These are phyloP conservation scores for Cucumis hystrix DNA, from an alignment of 306 rosid species.

Conservation along the genomic window DNA sequence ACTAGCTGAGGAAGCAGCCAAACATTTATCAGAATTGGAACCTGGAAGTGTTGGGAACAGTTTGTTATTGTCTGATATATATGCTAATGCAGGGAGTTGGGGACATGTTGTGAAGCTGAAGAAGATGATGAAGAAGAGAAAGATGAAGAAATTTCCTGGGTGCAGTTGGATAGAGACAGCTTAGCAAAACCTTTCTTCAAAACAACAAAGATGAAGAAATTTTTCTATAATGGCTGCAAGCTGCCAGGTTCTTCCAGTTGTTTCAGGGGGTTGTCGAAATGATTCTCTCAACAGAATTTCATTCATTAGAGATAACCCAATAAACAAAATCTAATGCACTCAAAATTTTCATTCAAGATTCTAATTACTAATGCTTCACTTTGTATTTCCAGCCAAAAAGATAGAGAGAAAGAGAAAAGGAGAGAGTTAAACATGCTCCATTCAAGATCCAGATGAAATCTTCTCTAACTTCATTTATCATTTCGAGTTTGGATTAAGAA, in stretches of 20 bases:
- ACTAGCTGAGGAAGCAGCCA: slow-evolving; percentile 66
- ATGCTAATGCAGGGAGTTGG: slow-evolving; percentile 75
- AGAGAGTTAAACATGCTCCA: not conserved
- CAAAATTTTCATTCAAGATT: not conserved
- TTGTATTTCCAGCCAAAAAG: not conserved
- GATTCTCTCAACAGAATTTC: not conserved
- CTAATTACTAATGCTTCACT: not conserved
- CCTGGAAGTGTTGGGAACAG: slow-evolving; percentile 70
- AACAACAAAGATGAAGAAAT: not conserved
- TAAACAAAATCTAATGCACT: not conserved
- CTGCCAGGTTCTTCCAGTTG: not conserved
- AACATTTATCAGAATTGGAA: slow-evolving; percentile 54
- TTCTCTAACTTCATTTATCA: not conserved
- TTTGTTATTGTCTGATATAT: slow-evolving; percentile 43
- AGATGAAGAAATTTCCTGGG: slow-evolving; percentile 45
- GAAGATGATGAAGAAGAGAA: slow-evolving; percentile 49
- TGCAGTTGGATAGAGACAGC: slow-evolving; percentile 70
- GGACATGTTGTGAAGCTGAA: slow-evolving; percentile 54
- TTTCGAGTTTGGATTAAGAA: not conserved
- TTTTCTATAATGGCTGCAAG: not conserved
- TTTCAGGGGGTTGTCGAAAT: not conserved
- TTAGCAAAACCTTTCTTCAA: not conserved
- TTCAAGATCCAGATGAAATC: not conserved
- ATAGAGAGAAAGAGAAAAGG: not conserved
- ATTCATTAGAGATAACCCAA: not conserved